A percentile compares a stretch with the other conserved stretches of the same genome.
phyloP scores from a whole-genome alignment of 2,329 filamentous ascomycete genomes.

The Apiospora hydei region DNA sequence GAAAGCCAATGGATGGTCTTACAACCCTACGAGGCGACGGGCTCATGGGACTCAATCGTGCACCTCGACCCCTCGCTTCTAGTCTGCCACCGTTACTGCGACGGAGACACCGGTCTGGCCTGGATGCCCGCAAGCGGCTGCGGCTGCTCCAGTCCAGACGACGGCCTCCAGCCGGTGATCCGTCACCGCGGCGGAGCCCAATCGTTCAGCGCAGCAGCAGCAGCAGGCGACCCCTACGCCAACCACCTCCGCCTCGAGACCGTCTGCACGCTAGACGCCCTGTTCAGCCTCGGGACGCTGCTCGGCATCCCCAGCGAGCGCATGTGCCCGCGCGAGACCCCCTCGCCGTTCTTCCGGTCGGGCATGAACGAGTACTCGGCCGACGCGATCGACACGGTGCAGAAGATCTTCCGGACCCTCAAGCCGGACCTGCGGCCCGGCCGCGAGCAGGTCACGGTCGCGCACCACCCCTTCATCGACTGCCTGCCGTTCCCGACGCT shows the following conservation, averaged over 20 bases:
- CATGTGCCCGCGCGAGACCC: neutral
- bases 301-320: neutral
- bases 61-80: neutral
- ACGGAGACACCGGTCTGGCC: neutral
- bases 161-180: neutral
- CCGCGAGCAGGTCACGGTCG: conserved; percentile 11
- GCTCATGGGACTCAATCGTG: conserved; percentile 12
- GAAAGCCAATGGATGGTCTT: neutral
- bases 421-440: conserved; percentile 14
- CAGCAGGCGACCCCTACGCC: conserved; percentile 13
- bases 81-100: neutral
- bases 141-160: neutral
- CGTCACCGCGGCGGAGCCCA: neutral
- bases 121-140: neutral
- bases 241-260: conserved; percentile 23
- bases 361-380: neutral
- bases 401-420: neutral
- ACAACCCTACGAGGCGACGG: neutral
- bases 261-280: conserved; percentile 13
- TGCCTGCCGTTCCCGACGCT: conserved; percentile 20
- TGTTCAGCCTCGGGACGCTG: neutral
- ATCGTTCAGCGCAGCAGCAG: neutral
- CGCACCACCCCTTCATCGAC: conserved; percentile 15
- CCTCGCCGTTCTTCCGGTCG: conserved; percentile 17
- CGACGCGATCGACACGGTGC: neutral